Percentiles rank a stretch among this genome's conserved stretches.
phyloP scores from a whole-genome alignment of 208 protist species.

The Trypanosoma conorhini region DNA sequence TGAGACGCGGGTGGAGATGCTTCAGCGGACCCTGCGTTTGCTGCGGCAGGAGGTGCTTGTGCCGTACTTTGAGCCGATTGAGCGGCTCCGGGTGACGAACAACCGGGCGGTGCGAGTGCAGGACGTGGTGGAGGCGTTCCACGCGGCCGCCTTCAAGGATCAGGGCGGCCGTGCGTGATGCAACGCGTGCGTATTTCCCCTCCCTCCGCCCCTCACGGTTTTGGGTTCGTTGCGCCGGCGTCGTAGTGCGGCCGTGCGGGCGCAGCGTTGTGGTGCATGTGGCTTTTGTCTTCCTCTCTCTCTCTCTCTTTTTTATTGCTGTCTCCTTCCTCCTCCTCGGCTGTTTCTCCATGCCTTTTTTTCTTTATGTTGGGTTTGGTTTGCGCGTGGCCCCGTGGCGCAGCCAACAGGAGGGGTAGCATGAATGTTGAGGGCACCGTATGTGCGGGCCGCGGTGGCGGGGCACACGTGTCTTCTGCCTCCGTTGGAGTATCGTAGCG shows the following conservation, averaged over 20 bases:
- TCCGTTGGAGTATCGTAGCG: constrained; percentile 18
- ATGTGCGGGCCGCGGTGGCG: constrained; percentile 12
- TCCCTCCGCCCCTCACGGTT: background rate
- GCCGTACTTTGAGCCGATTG: constrained; percentile 77
- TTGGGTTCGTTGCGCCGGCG: background rate
- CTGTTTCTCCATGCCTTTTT: background rate
- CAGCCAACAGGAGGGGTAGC: background rate
- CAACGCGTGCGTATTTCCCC: background rate
- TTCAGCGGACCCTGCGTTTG: constrained; percentile 62
- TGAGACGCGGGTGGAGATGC: constrained; percentile 48
- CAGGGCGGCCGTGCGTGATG: constrained; percentile 1
- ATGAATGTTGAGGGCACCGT: constrained; percentile 35
- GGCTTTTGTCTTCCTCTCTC: background rate
- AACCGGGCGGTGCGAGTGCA: constrained; percentile 62
- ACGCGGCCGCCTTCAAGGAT: constrained; percentile 3
- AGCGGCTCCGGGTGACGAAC: constrained; percentile 71
- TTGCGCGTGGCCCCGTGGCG: background rate
- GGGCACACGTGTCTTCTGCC: background rate
- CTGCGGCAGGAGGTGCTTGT: constrained; percentile 74
- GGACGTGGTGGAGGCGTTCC: constrained; percentile 57
- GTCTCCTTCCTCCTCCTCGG: background rate
- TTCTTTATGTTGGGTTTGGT: background rate
- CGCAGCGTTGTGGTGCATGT: background rate
- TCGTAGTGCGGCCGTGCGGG: background rate
- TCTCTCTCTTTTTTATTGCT: background rate